A percentile compares a stretch with the other conserved stretches of the same genome.
Conservation (phyloP, 208 protist genomes). For the Angomonas ambiguus region DNA sequence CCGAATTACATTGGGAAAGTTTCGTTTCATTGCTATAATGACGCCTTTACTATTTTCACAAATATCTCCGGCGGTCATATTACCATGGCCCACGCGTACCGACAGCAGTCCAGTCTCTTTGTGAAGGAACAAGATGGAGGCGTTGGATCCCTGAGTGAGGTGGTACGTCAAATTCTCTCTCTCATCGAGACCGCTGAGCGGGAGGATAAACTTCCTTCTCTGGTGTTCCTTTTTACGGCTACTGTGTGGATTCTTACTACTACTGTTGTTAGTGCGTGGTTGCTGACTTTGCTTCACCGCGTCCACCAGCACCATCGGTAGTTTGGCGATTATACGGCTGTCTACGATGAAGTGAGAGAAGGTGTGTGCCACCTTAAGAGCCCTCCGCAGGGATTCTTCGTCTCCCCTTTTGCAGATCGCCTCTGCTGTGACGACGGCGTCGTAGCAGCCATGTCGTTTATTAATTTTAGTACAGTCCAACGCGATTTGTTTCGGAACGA, state of each 20-base stretch:
- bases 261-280: background rate
- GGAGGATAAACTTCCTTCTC: slow-evolving; percentile 37
- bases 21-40: slow-evolving; percentile 62
- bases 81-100: slow-evolving; percentile 77
- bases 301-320: slow-evolving; percentile 48
- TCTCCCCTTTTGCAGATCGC: slow-evolving; percentile 73
- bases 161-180: slow-evolving; percentile 47
- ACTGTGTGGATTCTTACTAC: background rate
- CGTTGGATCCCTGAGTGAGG: slow-evolving; percentile 56
- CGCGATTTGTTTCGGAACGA: slow-evolving; percentile 74
- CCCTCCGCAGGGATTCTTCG: slow-evolving; percentile 46
- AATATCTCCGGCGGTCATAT: slow-evolving; percentile 79
- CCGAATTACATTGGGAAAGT: slow-evolving; percentile 76
- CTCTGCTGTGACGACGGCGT: slow-evolving; percentile 83
- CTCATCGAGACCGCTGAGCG: slow-evolving; percentile 58
- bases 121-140: slow-evolving; percentile 20
- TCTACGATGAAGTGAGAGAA: slow-evolving; percentile 83
- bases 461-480: slow-evolving; percentile 77
- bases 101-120: slow-evolving; percentile 43
- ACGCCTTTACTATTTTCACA: slow-evolving; percentile 84
- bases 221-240: slow-evolving; percentile 8
- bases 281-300: slow-evolving; percentile 11
- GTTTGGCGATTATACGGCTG: slow-evolving; percentile 52
- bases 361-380: slow-evolving; percentile 60
- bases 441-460: slow-evolving; percentile 80